Conservation (phyloP, 306 rosid species). For the Begonia peltatifolia region DNA sequence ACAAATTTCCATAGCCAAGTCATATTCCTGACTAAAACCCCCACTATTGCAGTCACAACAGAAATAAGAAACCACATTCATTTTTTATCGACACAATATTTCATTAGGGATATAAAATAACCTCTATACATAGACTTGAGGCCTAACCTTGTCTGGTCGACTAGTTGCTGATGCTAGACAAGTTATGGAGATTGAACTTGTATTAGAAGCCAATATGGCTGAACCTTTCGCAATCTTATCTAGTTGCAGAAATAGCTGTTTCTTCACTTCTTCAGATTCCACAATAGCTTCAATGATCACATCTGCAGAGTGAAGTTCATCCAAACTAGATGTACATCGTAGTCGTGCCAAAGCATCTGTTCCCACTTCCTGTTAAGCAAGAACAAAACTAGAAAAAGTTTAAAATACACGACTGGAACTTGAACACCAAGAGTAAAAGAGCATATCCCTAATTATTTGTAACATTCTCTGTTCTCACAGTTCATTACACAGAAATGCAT, state of each 20-base stretch:
- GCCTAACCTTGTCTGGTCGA: constrained; percentile 52
- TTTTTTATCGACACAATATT: no score
- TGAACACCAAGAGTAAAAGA: no score
- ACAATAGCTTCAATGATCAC: constrained; percentile 67
- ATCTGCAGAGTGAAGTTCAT: constrained; percentile 52
- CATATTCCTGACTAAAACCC: constrained; percentile 3
- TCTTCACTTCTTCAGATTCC: constrained; percentile 77
- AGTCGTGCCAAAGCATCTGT: constrained; percentile 34
- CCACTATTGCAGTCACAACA: not conserved
- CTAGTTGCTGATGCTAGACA: constrained; percentile 60
- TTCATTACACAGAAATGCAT: no score
- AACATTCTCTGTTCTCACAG: no score
- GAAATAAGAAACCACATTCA: no score
- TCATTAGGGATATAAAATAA: no score
- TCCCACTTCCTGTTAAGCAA: constrained; percentile 19
- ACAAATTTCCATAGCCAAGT: constrained; percentile 1
- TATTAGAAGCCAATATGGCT: constrained; percentile 82
- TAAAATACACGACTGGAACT: no score
- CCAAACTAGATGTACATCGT: constrained; percentile 33
- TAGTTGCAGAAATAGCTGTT: constrained; percentile 37
- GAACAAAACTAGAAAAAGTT: no score
- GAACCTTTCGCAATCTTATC: constrained; percentile 49
- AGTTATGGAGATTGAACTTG: constrained; percentile 89
- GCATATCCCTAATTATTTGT: no score
- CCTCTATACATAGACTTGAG: not conserved